Percentiles rank a stretch among this genome's conserved stretches.
phyloP scores from a whole-genome alignment of 805 yeast genomes.

The Kregervanrija pseudodelftensis region DNA sequence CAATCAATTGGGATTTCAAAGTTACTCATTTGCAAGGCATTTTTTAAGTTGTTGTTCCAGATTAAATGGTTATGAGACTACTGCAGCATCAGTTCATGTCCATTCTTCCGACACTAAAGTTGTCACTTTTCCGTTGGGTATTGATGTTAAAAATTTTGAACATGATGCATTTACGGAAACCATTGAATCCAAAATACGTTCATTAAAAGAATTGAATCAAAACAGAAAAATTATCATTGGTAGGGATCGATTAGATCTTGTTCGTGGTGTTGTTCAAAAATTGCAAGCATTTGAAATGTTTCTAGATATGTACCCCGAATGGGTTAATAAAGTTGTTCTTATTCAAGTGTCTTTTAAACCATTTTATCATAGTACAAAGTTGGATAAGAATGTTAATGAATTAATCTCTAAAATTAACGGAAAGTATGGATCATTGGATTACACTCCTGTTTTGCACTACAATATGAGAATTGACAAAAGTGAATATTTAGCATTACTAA shows the following conservation, averaged over 20 bases:
- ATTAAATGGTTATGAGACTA: slow-evolving; percentile 73
- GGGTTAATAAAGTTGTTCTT: slow-evolving; percentile 74
- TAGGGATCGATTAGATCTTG: slow-evolving; percentile 85
- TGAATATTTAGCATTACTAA: slow-evolving; percentile 80
- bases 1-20: slow-evolving; percentile 79
- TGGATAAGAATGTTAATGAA: slow-evolving; percentile 80
- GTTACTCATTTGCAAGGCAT: slow-evolving; percentile 81
- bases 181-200: slow-evolving; percentile 56
- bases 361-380: slow-evolving; percentile 47
- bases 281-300: slow-evolving; percentile 86
- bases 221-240: slow-evolving; percentile 82
- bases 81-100: slow-evolving; percentile 49
- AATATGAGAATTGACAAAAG: slow-evolving; percentile 83
- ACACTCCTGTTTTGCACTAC: slow-evolving; percentile 86
- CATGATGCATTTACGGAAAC: slow-evolving; percentile 46
- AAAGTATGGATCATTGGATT: slow-evolving; percentile 73
- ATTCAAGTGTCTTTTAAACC: slow-evolving; percentile 90
- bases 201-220: slow-evolving; percentile 55
- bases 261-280: slow-evolving; percentile 91
- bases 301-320: slow-evolving; percentile 84
- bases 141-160: slow-evolving; percentile 66
- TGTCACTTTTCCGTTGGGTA: slow-evolving; percentile 81
- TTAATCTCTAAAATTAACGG: slow-evolving; percentile 78
- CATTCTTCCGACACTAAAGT: slow-evolving; percentile 75
- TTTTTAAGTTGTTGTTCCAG: slow-evolving; percentile 87